These are phyloP conservation scores for Trichoderma sp. DNA, from an alignment of 2,329 filamentous ascomycete genomes.

Conservation along the genomic window DNA sequence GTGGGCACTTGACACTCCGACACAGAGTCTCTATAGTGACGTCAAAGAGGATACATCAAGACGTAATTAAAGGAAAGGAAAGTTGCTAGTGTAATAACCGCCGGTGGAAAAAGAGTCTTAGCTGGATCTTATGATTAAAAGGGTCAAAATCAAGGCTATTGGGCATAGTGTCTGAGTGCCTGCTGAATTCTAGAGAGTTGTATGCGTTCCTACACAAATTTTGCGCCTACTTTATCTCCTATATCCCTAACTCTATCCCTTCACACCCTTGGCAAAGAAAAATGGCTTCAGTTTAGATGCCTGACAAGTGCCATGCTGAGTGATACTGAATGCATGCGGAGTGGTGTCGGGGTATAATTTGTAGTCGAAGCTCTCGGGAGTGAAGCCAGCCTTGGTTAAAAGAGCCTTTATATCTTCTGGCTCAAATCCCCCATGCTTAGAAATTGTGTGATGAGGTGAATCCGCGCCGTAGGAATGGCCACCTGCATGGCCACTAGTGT, in stretches of 20 bases:
- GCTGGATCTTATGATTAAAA: not conserved
- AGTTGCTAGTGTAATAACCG: not conserved
- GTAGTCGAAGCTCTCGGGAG: not conserved
- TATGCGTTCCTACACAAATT: not conserved
- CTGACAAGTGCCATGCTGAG: not conserved
- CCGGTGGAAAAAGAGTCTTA: not conserved
- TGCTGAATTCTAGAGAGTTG: not conserved
- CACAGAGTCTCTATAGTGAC: not conserved
- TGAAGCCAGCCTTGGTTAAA: not conserved
- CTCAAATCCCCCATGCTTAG: not conserved
- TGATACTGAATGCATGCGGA: not conserved
- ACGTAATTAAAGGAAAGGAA: not conserved
- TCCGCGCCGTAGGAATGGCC: not conserved
- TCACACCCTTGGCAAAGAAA: slow-evolving; percentile 1
- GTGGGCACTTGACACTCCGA: not conserved
- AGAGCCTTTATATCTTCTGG: slow-evolving; percentile 3
- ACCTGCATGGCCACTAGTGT: not conserved
- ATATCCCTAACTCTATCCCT: not conserved
- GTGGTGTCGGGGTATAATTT: not conserved
- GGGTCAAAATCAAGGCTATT: not conserved
- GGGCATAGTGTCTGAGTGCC: not conserved
- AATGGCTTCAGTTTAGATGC: not conserved
- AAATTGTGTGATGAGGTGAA: not conserved
- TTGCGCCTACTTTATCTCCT: not conserved
- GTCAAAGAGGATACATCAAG: not conserved